Base-by-base conservation (phyloP, 495 filamentous ascomycete genomes). In the Penicillium manginii region DNA sequence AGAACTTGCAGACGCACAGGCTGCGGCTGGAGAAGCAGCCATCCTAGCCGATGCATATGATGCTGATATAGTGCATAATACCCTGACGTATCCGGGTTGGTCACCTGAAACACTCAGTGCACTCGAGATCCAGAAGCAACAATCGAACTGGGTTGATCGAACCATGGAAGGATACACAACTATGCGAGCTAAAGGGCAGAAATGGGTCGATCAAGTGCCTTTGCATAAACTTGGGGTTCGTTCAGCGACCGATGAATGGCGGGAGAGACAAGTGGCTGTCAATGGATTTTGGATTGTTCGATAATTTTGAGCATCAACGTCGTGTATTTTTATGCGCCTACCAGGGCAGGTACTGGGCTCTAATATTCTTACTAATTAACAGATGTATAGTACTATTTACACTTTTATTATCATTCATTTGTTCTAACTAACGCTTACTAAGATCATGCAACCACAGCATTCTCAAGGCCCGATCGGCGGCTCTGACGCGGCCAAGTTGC, bases 401-500 rank as follows among this genome's bases (percentile, higher is more conserved):
- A 29, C 26, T 29, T 1, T 29, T 26, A 26, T 0, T 29, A 29
- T 29, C 26, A 29, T 29, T 29, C 26, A 8, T 29, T 29, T 1
- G 9, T 29, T 26, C 9, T 29, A 29, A 8, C 9, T 29, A 29
- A 8, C 26, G 26, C 26, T 29, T 7, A 4, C 26, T 29, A 29
- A 29, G n/a, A n/a, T n/a, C n/a, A n/a, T n/a, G n/a, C n/a, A n/a
- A n/a, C n/a, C n/a, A n/a, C n/a, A n/a, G n/a, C n/a, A 26, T 0
- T 17, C 40, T 63, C 39, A 70, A n/a, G 67, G 54, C 2, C 62
- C 67, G 5, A 67, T 47, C 1, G 67, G 67, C 4, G 64, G 54
- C 26, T 65, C 65, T 5, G 60, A 65, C 11, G 83, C 86, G 32
- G 88, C 87, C 68, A 90, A 75, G 66, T 91, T 91, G 73, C 88